Base-by-base conservation (phyloP, 257 asterid species). In the Knoxia roxburghii region DNA sequence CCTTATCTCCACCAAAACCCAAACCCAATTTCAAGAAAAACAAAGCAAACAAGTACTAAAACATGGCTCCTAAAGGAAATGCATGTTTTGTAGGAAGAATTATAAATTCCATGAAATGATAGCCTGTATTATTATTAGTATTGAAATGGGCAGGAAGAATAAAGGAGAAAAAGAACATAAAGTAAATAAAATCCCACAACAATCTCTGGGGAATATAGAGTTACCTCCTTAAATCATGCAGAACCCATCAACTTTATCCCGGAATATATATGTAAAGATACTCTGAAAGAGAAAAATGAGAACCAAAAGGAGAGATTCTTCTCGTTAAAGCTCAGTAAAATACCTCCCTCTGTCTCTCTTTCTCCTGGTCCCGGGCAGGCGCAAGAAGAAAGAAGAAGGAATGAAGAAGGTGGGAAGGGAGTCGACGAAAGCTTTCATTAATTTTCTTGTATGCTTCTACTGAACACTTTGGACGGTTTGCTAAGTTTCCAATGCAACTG, bases 31-130 rank as follows among this genome's bases (percentile, higher is more conserved):
- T 0, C 1, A 33, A 57, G 10, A 32, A 7, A 32, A 30, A 27
- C 2, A 15, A 17, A 58, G 10, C 0, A 32, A 15, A 17, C 0
- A 57, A 57, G 5, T 32, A n/a, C n/a, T 13, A 6, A 32, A 3
- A 30, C 21, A 58, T 58, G 23, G 4, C 15, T 56, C 21, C 40
- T 56, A 29, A 4, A 54, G 40, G n/a, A 56, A 56, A 56, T 29
- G 61, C 40, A 56, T 56, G 61, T 39, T 56, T 56, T 27, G 9
- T 55, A 26, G n/a, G n/a, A n/a, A n/a, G n/a, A n/a, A n/a, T n/a
- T n/a, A n/a, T n/a, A n/a, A n/a, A n/a, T n/a, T n/a, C n/a, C 52
- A 15, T 48, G 52, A 48, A 18, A 48, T 14, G 52, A 48, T 15
- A 48, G 23, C 21, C 52, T 18, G 52, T 48, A 15, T 48, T 17